Percentiles rank a stretch among this genome's conserved stretches.
Evolutionary conservation across 768 basidiomycete species (phyloP).

Genomic region (Galerina sulciceps): DNA sequence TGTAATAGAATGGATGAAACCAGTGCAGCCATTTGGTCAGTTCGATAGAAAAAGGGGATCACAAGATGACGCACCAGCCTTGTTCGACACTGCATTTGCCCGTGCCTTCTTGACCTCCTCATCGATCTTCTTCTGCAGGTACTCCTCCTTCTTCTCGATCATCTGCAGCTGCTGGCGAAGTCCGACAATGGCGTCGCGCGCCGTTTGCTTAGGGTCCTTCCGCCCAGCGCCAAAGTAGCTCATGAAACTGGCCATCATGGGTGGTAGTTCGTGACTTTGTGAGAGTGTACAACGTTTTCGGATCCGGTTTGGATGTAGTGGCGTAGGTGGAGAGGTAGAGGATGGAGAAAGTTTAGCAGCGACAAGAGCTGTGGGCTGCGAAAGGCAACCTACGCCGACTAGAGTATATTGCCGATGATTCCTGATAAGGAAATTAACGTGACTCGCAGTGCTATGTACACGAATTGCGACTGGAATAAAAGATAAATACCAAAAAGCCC

Average conservation of each 20-base stretch:
- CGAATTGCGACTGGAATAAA: background rate
- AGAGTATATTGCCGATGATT: conserved; percentile 33
- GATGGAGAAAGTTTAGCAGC: conserved; percentile 7
- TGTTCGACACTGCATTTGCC: conserved; percentile 92
- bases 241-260: conserved; percentile 80
- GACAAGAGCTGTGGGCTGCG: conserved; percentile 11
- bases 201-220: conserved; percentile 80
- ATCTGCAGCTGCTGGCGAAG: conserved; percentile 93
- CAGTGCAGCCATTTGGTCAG: too few relatives aligned
- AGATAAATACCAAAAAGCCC: background rate
- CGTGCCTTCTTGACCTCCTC: conserved; percentile 92
- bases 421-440: conserved; percentile 41
- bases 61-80: conserved; percentile 68
- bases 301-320: conserved; percentile 11
- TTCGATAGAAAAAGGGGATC: background rate
- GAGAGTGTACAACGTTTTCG: background rate
- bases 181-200: conserved; percentile 91
- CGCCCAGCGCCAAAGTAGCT: conserved; percentile 83
- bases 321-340: background rate
- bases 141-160: conserved; percentile 99
- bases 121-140: conserved; percentile 94
- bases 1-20: too few relatives aligned
- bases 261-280: conserved; percentile 1
- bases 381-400: conserved; percentile 12
- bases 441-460: conserved; percentile 13